phyloP scores from a whole-genome alignment of 768 basidiomycete genomes.

The Amanita rubescens region DNA sequence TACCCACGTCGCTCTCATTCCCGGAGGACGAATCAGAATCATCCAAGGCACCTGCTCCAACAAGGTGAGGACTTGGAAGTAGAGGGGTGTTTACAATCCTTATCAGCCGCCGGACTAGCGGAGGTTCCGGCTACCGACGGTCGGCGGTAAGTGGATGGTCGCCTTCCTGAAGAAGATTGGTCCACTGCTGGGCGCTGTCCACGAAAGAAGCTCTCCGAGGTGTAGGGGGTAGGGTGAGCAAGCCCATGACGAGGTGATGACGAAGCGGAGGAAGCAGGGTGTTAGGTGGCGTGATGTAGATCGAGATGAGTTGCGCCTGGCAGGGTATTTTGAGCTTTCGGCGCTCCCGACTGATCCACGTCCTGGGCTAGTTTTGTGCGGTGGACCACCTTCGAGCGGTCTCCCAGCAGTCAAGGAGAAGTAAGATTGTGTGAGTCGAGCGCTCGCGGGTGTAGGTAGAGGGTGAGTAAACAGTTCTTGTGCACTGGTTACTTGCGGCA shows the following conservation, averaged over 20 bases:
- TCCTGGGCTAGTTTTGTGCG: constrained; percentile 21
- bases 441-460: constrained; percentile 1
- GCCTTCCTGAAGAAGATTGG: constrained; percentile 1
- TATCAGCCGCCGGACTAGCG: constrained; percentile 33
- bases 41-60: constrained; percentile 72
- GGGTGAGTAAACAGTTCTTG: neutral
- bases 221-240: constrained; percentile 38
- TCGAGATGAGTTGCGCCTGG: constrained; percentile 20
- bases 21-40: constrained; percentile 64
- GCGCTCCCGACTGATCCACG: constrained; percentile 11
- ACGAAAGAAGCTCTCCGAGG: constrained; percentile 34
- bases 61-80: constrained; percentile 45
- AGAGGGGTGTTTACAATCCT: constrained; percentile 2
- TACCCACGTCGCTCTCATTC: constrained; percentile 25
- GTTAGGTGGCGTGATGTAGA: constrained; percentile 43
- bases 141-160: constrained; percentile 11
- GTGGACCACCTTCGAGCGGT: constrained; percentile 1
- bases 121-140: constrained; percentile 13
- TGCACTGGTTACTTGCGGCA: constrained; percentile 12
- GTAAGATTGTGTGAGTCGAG: constrained; percentile 1
- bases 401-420: neutral
- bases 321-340: constrained; percentile 8
- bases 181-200: constrained; percentile 29
- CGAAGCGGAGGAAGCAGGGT: constrained; percentile 48
- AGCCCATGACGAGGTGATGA: constrained; percentile 47